These are phyloP conservation scores for Yamadazyma oceani DNA, from an alignment of 1,139 yeast genomes.

Conservation along the genomic window DNA sequence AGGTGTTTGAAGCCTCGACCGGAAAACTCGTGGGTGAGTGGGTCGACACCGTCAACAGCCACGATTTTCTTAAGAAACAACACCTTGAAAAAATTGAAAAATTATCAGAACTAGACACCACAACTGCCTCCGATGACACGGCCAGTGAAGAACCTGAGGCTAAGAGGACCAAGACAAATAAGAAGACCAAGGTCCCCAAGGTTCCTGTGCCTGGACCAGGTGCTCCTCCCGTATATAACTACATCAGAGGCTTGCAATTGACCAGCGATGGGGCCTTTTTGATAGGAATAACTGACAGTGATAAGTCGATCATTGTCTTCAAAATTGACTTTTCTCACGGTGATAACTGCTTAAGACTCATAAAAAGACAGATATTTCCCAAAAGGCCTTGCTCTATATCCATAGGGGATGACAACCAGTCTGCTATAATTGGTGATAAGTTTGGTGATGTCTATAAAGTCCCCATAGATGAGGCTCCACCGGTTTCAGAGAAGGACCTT, in stretches of 20 bases:
- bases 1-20: constrained; percentile 42
- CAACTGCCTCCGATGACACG: constrained; percentile 8
- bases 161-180: constrained; percentile 33
- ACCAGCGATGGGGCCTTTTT: constrained; percentile 51
- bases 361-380: constrained; percentile 76
- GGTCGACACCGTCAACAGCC: constrained; percentile 54
- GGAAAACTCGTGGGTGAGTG: constrained; percentile 50
- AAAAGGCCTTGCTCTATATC: constrained; percentile 87
- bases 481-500: constrained; percentile 41
- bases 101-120: constrained; percentile 17
- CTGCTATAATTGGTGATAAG: constrained; percentile 83
- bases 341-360: constrained; percentile 43
- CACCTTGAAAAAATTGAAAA: constrained; percentile 40
- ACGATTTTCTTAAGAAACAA: constrained; percentile 42
- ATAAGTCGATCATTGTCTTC: constrained; percentile 75
- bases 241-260: constrained; percentile 61
- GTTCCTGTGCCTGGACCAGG: constrained; percentile 66
- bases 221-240: constrained; percentile 63
- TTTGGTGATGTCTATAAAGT: constrained; percentile 90
- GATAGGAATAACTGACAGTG: constrained; percentile 76
- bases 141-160: constrained; percentile 16
- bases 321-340: constrained; percentile 29
- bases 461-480: constrained; percentile 31
- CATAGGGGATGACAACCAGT: constrained; percentile 49
- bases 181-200: constrained; percentile 46